Conservation (phyloP, 768 basidiomycete species). For the Coprinopsis strossmayeri region DNA sequence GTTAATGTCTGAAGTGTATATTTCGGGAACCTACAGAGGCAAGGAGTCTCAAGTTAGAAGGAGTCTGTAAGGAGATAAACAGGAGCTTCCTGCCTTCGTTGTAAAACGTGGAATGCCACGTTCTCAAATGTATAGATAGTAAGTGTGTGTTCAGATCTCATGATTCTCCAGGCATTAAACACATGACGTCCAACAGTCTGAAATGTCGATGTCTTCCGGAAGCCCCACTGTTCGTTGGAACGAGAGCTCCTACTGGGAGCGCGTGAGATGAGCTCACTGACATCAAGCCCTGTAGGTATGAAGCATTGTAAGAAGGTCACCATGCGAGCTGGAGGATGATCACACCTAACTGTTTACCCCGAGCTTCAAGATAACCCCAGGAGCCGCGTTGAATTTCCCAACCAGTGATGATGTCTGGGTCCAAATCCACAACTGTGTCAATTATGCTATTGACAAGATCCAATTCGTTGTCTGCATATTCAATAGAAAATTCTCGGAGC, state of each 20-base stretch:
- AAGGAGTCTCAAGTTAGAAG: no score
- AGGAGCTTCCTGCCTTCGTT: slow-evolving; percentile 49
- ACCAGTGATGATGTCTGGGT: slow-evolving; percentile 88
- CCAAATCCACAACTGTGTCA: slow-evolving; percentile 67
- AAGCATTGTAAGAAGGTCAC: neutral
- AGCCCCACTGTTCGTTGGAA: slow-evolving; percentile 62
- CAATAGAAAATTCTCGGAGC: slow-evolving; percentile 38
- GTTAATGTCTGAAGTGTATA: slow-evolving; percentile 60
- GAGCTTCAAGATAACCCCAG: slow-evolving; percentile 85
- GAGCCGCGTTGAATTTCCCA: slow-evolving; percentile 88
- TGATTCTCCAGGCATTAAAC: slow-evolving; percentile 88
- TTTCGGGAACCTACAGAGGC: slow-evolving; percentile 78
- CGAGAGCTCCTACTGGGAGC: slow-evolving; percentile 37
- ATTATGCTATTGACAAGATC: slow-evolving; percentile 74
- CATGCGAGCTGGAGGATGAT: neutral
- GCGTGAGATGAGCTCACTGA: slow-evolving; percentile 69
- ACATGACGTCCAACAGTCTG: slow-evolving; percentile 85
- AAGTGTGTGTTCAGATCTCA: slow-evolving; percentile 77
- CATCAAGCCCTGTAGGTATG: slow-evolving; percentile 56
- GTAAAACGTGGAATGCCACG: slow-evolving; percentile 75
- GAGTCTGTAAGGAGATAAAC: neutral
- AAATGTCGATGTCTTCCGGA: slow-evolving; percentile 73
- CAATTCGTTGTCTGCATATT: slow-evolving; percentile 60
- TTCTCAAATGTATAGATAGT: slow-evolving; percentile 87
- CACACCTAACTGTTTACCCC: slow-evolving; percentile 55